A percentile compares a stretch with the other conserved stretches of the same genome.
These are phyloP conservation scores for Phoma sp. DNA, from an alignment of 2,329 filamentous ascomycete genomes.

Conservation along the genomic window DNA sequence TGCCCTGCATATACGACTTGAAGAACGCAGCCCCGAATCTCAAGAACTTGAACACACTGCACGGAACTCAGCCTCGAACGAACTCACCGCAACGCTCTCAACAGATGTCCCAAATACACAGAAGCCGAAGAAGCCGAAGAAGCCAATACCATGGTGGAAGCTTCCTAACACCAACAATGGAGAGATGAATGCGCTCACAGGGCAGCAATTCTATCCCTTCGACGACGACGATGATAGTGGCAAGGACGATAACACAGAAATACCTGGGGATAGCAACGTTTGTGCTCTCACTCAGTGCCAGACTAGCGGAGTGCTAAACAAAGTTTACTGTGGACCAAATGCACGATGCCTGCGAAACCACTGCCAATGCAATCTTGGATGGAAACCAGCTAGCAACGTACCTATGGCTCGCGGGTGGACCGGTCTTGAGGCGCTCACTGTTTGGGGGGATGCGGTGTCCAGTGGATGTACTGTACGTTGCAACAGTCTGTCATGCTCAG, in stretches of 20 bases:
- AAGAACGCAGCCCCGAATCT: too few species aligned
- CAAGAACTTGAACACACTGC: background rate
- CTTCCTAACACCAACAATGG: conserved; percentile 7
- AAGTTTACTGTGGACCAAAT: conserved; percentile 6
- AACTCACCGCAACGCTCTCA: too few species aligned
- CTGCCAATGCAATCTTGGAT: conserved; percentile 11
- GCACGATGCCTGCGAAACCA: conserved; percentile 3
- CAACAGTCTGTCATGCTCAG: conserved; percentile 9
- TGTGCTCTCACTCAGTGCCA: conserved; percentile 5
- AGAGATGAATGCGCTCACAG: conserved; percentile 13
- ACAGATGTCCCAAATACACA: background rate
- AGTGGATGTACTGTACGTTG: conserved; percentile 10
- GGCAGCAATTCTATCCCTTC: conserved; percentile 6
- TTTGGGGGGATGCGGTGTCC: background rate
- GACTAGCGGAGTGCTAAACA: background rate
- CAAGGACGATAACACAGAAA: background rate
- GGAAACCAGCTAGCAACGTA: background rate
- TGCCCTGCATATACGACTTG: background rate
- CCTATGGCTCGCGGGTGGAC: conserved; percentile 6
- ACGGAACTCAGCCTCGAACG: background rate
- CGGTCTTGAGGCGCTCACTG: conserved; percentile 14
- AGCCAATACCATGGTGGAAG: conserved; percentile 10
- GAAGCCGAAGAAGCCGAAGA: background rate
- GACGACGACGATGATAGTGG: background rate
- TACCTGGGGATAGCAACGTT: background rate